These are phyloP conservation scores for Neurospora cerealis DNA, from an alignment of 495 filamentous ascomycete species.

Conservation along the genomic window DNA sequence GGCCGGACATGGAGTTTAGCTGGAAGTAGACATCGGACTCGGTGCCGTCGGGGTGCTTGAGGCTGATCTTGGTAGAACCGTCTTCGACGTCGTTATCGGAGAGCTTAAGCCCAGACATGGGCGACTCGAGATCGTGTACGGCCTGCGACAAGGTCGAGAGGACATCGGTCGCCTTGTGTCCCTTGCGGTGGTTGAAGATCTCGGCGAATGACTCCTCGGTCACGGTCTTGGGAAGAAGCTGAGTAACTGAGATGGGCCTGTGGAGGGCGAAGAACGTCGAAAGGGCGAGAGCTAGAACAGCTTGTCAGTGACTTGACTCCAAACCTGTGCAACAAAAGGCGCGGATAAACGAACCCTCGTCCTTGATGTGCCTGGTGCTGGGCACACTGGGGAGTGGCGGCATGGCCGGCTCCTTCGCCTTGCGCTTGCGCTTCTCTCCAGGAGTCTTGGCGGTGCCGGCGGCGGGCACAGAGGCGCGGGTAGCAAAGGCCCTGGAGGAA, in stretches of 20 bases:
- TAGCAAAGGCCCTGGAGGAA: slow-evolving; percentile 35
- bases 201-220: slow-evolving; percentile 65
- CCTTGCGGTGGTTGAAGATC: slow-evolving; percentile 59
- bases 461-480: slow-evolving; percentile 31
- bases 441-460: slow-evolving; percentile 26
- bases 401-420: slow-evolving; percentile 29
- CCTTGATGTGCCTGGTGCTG: slow-evolving; percentile 67
- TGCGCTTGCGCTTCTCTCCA: slow-evolving; percentile 38
- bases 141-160: slow-evolving; percentile 68
- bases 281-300: slow-evolving; percentile 61
- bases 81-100: slow-evolving; percentile 20
- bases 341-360: slow-evolving; percentile 49
- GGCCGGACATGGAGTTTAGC: slow-evolving; percentile 38
- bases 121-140: slow-evolving; percentile 59
- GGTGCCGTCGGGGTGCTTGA: slow-evolving; percentile 43
- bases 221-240: slow-evolving; percentile 61
- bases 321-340: background rate
- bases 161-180: slow-evolving; percentile 49
- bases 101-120: slow-evolving; percentile 33
- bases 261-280: slow-evolving; percentile 95
- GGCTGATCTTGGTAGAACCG: slow-evolving; percentile 25
- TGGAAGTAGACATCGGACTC: slow-evolving; percentile 34
- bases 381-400: slow-evolving; percentile 67
- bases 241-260: slow-evolving; percentile 82
- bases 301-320: slow-evolving; percentile 1